Base-by-base conservation (phyloP, 305 asterid genomes). In the Fraxinus velutina region DNA sequence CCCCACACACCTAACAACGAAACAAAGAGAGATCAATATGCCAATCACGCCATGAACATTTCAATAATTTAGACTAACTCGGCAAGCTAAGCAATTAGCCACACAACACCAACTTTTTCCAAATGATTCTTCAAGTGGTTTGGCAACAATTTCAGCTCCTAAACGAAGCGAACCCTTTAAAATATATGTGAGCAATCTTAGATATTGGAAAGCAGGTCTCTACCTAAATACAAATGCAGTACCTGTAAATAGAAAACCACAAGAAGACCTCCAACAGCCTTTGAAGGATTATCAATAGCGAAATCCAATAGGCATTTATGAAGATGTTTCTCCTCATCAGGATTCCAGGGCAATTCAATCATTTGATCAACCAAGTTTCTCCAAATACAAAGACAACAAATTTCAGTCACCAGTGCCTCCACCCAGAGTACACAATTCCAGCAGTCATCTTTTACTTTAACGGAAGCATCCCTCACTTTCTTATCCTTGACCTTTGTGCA, bases 211-310 rank as follows among this genome's bases (percentile, higher is more conserved):
- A 57, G 80, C 75, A 78, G 19, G 44, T 68, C 76, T 33, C 22
- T 37, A 24, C 44, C 47, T 3, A 42, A 50, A 73, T 32, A 81
- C 71, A 52, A 77, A 47, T 19, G 17, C 77, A 77, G 81, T 87
- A 96, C 99, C 99, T 96, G 99, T 64, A 96, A 89, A 89, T 93
- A 91, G 88, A 89, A 96, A 86, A 94, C 98, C 81, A 94, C 98
- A 83, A 96, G 97, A 88, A 96, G 98, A 89, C 97, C 92, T 85
- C 99, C 98, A 17, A 85, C 86, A 44, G 85, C 76, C 29, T 93
- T 89, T 78, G 90, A 88, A 78, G 97, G 97, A 77, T 94, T 95
- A 80, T 87, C 93, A 5, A 70, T 75, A 10, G 92, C 91, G 76
- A 89, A 91, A 83, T 92, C 98, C 86, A 93, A 84, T 80, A 94